Conservation (phyloP, 176 grass and related monocot species). For the Cenchrus americanus region DNA sequence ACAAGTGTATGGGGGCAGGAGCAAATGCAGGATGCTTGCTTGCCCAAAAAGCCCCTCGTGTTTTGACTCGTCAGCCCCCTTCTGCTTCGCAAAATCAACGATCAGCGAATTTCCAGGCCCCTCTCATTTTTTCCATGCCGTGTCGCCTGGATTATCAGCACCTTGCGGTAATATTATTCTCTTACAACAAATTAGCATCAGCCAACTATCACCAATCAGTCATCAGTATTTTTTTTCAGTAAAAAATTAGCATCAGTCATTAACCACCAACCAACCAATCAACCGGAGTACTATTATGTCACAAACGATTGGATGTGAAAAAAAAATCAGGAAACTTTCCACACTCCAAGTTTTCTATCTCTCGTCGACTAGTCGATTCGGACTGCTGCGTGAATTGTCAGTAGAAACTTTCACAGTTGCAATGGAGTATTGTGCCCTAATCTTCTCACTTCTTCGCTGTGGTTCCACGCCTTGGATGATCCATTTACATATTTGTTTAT, state of each 20-base stretch:
- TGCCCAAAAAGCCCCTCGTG: slow-evolving; percentile 15
- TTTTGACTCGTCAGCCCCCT: neutral
- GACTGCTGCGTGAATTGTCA: neutral
- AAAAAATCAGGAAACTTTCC: neutral
- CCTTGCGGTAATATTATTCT: too few relatives aligned
- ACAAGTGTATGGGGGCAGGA: neutral
- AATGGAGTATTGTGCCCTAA: too few relatives aligned
- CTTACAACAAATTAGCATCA: too few relatives aligned
- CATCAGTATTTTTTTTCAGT: too few relatives aligned
- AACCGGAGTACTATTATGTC: too few relatives aligned
- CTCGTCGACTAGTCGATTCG: neutral
- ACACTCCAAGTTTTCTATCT: neutral
- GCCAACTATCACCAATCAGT: too few relatives aligned
- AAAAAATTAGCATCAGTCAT: too few relatives aligned
- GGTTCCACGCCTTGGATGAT: neutral
- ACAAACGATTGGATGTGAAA: neutral
- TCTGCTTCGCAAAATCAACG: neutral
- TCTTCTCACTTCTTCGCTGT: neutral
- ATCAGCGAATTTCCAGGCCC: neutral
- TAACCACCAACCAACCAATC: too few relatives aligned
- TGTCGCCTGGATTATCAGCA: too few relatives aligned
- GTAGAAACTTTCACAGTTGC: neutral
- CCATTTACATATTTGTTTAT: neutral
- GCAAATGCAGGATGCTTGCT: neutral
- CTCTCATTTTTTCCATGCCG: too few relatives aligned